Conservation (phyloP, 202 grass and related monocot genomes). For the Brachypodium distachyon region DNA sequence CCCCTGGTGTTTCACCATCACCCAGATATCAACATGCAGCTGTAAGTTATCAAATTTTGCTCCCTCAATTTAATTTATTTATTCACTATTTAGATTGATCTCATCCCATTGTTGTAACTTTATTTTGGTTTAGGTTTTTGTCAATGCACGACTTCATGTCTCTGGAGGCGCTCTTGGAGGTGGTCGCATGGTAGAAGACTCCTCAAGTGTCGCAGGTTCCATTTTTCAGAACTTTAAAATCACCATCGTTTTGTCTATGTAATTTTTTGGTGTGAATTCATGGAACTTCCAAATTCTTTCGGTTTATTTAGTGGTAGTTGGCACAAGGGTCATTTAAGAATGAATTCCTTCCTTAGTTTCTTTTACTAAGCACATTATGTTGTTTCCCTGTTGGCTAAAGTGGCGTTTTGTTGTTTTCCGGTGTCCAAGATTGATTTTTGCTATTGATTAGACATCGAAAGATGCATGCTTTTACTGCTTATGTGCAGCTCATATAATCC, state of each 20-base stretch:
- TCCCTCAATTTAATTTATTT: constrained; percentile 1
- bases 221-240: background rate
- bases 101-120: constrained; percentile 1
- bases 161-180: constrained; percentile 99
- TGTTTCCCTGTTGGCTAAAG: background rate
- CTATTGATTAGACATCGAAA: background rate
- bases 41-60: constrained; percentile 46
- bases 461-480: background rate
- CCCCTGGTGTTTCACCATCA: constrained; percentile 94
- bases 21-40: constrained; percentile 97
- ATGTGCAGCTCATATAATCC: background rate
- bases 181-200: constrained; percentile 97
- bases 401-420: background rate
- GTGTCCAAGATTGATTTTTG: background rate
- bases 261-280: background rate
- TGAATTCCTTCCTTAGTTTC: background rate
- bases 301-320: background rate
- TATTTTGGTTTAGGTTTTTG: constrained; percentile 66
- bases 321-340: background rate
- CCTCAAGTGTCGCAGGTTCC: constrained; percentile 86
- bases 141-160: constrained; percentile 98
- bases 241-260: background rate
- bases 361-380: background rate
- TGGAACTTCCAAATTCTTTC: background rate
- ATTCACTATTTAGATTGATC: background rate